Base-by-base conservation (phyloP, 441 rosid genomes). In the Arabidopsis lyrata region DNA sequence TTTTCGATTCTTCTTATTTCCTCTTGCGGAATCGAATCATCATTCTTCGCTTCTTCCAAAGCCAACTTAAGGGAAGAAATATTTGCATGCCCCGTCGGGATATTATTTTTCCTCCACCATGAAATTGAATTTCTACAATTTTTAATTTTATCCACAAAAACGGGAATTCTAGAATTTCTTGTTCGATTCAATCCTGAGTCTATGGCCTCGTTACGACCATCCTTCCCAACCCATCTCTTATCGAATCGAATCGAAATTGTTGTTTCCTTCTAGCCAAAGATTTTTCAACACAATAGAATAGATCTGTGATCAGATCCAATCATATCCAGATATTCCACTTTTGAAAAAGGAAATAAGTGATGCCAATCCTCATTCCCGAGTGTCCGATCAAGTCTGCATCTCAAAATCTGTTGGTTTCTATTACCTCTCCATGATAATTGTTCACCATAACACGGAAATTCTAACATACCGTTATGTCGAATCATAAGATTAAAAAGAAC, bases 41-140 rank as follows among this genome's bases (percentile, higher is more conserved):
- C 53, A 1, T 18, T 48, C 2, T 48, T 48, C 4, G 53, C 53
- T 2, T 48, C 27, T 1, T 48, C 6, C 9, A 48, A 0, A 0
- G 27, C 27, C 5, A 2, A 1, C 3, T 48, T 48, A 0, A 48
- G 27, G 1, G 27, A 18, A 0, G 27, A 4, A 4, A 48, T 48
- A 0, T 16, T 3, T 8, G 6, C 9, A 1, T 8, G 2, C 0
- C 27, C 6, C 4, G 6, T 1, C 0, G 27, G 6, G 16, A 18
- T 1, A 48, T 48, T 48, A 48, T 48, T 48, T 8, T 48, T 48
- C 11, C 27, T 8, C 27, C 27, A 48, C 6, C 24, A 9, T 1
- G 13, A 48, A 3, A 48, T 18, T 1, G 53, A 48, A 8, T 3
- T 48, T 8, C 53, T 8, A 3, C 5, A 48, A 3, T 1, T 18